Percentiles rank a stretch among this genome's conserved stretches.
These are phyloP conservation scores for Recurvomyces mirabilis DNA, from an alignment of 495 filamentous ascomycete species.

Conservation along the genomic window DNA sequence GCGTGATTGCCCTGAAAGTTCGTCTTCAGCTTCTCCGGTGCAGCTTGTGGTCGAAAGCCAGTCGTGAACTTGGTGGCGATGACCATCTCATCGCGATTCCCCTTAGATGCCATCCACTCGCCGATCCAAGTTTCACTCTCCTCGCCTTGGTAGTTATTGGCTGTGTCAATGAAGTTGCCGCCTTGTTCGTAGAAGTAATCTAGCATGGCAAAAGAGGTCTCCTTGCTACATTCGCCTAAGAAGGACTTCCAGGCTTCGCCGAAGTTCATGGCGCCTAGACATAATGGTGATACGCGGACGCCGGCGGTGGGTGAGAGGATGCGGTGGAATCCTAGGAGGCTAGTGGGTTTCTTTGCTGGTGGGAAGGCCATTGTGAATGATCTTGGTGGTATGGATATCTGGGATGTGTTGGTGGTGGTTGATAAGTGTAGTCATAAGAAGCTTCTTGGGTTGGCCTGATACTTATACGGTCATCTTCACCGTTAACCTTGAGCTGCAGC, in stretches of 20 bases:
- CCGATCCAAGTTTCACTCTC: constrained; percentile 58
- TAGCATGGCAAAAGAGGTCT: constrained; percentile 21
- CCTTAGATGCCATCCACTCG: constrained; percentile 50
- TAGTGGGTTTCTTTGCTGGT: constrained; percentile 14
- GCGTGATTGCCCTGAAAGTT: constrained; percentile 50
- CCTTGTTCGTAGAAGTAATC: constrained; percentile 24
- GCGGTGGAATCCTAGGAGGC: constrained; percentile 23
- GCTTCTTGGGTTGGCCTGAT: background rate
- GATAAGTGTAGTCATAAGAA: background rate
- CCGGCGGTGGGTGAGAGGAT: constrained; percentile 21
- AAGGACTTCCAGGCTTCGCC: constrained; percentile 10
- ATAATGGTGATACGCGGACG: constrained; percentile 20
- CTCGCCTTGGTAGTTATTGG: constrained; percentile 56
- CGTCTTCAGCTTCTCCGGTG: constrained; percentile 40
- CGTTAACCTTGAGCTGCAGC: background rate
- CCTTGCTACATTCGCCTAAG: constrained; percentile 21
- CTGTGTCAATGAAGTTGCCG: constrained; percentile 27
- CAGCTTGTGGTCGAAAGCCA: constrained; percentile 22
- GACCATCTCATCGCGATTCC: constrained; percentile 47
- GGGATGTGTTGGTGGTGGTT: background rate
- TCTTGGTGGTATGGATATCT: background rate
- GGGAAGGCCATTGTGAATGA: constrained; percentile 5
- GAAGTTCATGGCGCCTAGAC: constrained; percentile 22
- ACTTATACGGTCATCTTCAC: background rate
- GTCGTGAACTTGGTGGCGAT: constrained; percentile 59